Percentiles rank a stretch among this genome's conserved stretches.
These are phyloP conservation scores for Rubia yunnanensis DNA, from an alignment of 257 asterid species.

Conservation along the genomic window DNA sequence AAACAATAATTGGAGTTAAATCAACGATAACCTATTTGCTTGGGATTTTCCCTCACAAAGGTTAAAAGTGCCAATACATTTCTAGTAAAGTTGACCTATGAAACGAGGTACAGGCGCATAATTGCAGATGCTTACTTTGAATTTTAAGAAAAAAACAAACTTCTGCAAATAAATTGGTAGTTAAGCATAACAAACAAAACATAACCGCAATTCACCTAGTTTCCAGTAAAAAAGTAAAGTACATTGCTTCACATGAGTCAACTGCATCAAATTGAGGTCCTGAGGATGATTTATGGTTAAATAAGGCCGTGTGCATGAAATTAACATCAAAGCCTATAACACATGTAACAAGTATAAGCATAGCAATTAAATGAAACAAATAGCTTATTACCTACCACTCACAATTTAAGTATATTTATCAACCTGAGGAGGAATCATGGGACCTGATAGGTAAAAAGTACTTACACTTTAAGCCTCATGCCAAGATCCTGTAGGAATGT, in stretches of 20 bases:
- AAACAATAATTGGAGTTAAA: background rate
- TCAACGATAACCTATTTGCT: background rate
- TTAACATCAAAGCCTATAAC: background rate
- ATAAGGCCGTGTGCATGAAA: background rate
- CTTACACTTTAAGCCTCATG: conserved; percentile 94
- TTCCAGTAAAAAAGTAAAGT: background rate
- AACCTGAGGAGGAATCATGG: background rate
- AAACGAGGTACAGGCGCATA: background rate
- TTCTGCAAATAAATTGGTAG: background rate
- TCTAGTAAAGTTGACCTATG: background rate
- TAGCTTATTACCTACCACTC: no score
- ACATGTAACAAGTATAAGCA: background rate
- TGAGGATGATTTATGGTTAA: background rate
- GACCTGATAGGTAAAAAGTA: conserved; percentile 11
- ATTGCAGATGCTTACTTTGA: background rate
- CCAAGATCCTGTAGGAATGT: conserved; percentile 81
- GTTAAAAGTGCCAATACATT: background rate
- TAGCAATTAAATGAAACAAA: background rate
- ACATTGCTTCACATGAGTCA: background rate
- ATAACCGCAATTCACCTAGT: background rate
- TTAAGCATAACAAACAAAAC: background rate
- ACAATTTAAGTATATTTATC: no score
- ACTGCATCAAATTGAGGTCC: background rate
- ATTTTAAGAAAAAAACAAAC: background rate
- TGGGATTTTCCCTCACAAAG: background rate